Evolutionary conservation across 345 rosid genomes (phyloP), one percentile per base, ranked within the genome.

Genomic region (Conringia planisiliqua): DNA sequence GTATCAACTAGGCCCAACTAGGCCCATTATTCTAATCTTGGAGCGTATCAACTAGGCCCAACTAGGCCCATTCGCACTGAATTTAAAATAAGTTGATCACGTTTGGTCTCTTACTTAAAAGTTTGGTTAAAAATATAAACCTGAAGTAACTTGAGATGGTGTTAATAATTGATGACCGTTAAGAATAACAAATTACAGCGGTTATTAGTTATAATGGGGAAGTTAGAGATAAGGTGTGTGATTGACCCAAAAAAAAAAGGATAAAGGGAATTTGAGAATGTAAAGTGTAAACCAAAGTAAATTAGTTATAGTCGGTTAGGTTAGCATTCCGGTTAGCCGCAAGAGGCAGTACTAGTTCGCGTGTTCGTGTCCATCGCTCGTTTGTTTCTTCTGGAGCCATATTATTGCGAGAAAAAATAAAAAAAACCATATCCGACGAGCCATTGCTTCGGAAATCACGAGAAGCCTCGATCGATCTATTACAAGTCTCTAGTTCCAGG

Each of bases 401-500:
- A 61, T 20, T 36, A 1, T 16, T 9, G 10, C 20, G 3, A 1
- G 0, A 38, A 10, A 0, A 7, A 5, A 2, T 3, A 22, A 1
- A 16, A 3, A 32, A 68, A 67, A 48, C 67, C 29, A 67, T 62
- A 76, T 62, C 60, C 66, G 58, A 66, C 66, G 59, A 74, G 51
- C 51, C 42, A 26, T 13, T 17, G 6, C 75, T 30, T 54, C 4
- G n/a, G 55, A 6, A 30, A 43, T 10, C 52, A 6, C 54, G 51
- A 76, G 10, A 43, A 32, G 40, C 64, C 36, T 62, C 65, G 30
- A 40, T 24, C 48, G 39, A 76, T 76, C 60, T 68, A 16, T 38
- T n/a, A 22, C 16, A 7, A 38, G 7, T 35, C 1, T 47, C 59
- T 52, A 22, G 26, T 36, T 2, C 40, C 10, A 48, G 33, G 57